Conservation (phyloP, 768 basidiomycete genomes). For the Lactarius quietus region DNA sequence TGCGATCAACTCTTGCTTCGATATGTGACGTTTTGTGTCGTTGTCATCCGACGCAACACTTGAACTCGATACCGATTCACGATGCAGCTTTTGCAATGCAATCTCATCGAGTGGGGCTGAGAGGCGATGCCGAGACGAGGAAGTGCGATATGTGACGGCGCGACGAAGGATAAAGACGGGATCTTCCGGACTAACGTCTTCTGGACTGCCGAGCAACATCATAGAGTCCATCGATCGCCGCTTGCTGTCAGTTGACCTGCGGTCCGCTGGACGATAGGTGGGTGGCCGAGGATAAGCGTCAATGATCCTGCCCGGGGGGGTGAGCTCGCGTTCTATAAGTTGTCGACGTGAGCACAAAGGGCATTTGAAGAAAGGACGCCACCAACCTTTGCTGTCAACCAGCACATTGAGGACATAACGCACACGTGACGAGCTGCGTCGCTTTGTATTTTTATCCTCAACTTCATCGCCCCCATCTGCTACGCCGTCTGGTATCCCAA, state of each 20-base stretch:
- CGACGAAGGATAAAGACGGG: slow-evolving; percentile 89
- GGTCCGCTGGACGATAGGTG: slow-evolving; percentile 58
- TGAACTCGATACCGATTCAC: slow-evolving; percentile 58
- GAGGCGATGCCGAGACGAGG: slow-evolving; percentile 63
- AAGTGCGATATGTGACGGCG: slow-evolving; percentile 67
- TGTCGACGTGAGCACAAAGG: slow-evolving; percentile 10
- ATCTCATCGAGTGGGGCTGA: slow-evolving; percentile 83
- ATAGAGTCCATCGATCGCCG: slow-evolving; percentile 86
- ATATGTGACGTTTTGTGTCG: slow-evolving; percentile 43
- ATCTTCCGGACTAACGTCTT: slow-evolving; percentile 79
- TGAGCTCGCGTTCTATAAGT: slow-evolving; percentile 65
- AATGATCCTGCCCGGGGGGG: slow-evolving; percentile 77
- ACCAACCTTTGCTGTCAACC: slow-evolving; percentile 60
- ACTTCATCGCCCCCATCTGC: slow-evolving; percentile 98
- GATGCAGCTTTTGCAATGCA: slow-evolving; percentile 66
- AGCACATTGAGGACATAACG: slow-evolving; percentile 75
- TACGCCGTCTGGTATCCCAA: slow-evolving; percentile 95
- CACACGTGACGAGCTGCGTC: slow-evolving; percentile 73
- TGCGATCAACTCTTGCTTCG: slow-evolving; percentile 87
- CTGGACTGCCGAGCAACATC: slow-evolving; percentile 60
- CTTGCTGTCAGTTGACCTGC: slow-evolving; percentile 58
- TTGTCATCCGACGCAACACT: slow-evolving; percentile 53
- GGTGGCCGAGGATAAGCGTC: slow-evolving; percentile 82
- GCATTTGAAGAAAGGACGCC: background rate
- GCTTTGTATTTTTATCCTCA: slow-evolving; percentile 85